phyloP scores from a whole-genome alignment of 331 rosid species.

The Dryas integrifolia region DNA sequence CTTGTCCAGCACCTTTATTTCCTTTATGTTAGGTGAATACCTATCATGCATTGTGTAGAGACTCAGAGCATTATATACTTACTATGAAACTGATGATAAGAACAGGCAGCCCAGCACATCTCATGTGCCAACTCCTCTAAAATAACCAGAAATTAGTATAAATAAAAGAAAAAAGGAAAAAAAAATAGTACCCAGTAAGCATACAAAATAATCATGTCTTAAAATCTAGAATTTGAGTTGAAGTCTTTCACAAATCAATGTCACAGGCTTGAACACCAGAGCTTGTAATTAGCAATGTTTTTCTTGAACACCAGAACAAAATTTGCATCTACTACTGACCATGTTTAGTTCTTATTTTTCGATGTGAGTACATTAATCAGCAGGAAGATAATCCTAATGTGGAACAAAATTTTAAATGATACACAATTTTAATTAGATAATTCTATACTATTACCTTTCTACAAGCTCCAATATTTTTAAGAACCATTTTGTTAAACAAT shows the following conservation, averaged over 20 bases:
- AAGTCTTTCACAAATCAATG: background rate
- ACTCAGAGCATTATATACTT: background rate
- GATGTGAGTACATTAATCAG: background rate
- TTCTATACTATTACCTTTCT: background rate
- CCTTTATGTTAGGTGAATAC: constrained; percentile 98
- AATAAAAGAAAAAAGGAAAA: background rate
- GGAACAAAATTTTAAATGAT: too few species aligned
- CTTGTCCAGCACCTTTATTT: constrained; percentile 91
- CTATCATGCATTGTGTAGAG: constrained; percentile 41
- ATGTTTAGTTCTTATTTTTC: background rate
- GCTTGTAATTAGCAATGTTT: background rate
- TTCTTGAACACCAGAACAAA: background rate
- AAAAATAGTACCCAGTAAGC: background rate
- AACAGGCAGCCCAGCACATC: background rate
- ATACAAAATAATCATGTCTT: background rate
- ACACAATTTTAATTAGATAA: background rate
- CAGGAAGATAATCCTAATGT: background rate
- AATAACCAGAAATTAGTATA: background rate
- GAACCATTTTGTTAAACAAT: background rate
- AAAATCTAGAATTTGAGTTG: background rate
- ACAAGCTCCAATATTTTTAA: background rate
- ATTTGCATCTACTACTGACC: background rate
- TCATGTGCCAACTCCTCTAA: background rate
- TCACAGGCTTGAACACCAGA: background rate
- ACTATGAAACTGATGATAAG: background rate